Evolutionary conservation across 225 moss, liverwort and hornwort genomes (phyloP).

Genomic region (Rhytidiadelphus loreus): DNA sequence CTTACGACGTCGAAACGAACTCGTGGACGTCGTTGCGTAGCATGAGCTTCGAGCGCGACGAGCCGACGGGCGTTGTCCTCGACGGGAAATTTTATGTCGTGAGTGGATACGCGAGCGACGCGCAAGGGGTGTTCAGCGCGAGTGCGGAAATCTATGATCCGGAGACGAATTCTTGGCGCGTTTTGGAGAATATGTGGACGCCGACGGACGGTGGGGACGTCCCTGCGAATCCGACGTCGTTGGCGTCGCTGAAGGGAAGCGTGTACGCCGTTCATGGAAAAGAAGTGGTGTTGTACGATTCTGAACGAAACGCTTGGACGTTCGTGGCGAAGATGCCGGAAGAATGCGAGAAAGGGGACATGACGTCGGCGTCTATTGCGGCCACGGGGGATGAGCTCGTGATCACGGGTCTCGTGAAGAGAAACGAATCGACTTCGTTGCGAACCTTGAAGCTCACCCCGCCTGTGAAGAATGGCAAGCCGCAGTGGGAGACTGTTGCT

Average conservation of each 20-base stretch:
- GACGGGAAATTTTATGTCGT: too few relatives aligned
- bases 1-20: slow-evolving; percentile 28
- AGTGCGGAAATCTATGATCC: too few relatives aligned
- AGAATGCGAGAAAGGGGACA: slow-evolving; percentile 18
- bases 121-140: too few relatives aligned
- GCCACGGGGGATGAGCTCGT: not conserved
- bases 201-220: too few relatives aligned
- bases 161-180: too few relatives aligned
- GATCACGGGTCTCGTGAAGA: slow-evolving; percentile 15
- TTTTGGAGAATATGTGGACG: too few relatives aligned
- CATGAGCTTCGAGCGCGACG: slow-evolving; percentile 68
- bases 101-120: too few relatives aligned
- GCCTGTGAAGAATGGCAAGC: not conserved
- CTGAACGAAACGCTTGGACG: not conserved
- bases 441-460: not conserved
- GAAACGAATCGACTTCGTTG: not conserved
- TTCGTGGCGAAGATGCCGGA: slow-evolving; percentile 21
- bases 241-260: not conserved
- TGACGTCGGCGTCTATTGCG: not conserved
- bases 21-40: slow-evolving; percentile 37
- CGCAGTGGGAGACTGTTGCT: slow-evolving; percentile 2
- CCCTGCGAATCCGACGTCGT: too few relatives aligned
- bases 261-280: slow-evolving; percentile 2
- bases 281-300: slow-evolving; percentile 10
- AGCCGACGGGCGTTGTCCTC: slow-evolving; percentile 33